These are phyloP conservation scores for Yamadazyma kitorensis DNA, from an alignment of 805 yeast genomes.

Conservation along the genomic window DNA sequence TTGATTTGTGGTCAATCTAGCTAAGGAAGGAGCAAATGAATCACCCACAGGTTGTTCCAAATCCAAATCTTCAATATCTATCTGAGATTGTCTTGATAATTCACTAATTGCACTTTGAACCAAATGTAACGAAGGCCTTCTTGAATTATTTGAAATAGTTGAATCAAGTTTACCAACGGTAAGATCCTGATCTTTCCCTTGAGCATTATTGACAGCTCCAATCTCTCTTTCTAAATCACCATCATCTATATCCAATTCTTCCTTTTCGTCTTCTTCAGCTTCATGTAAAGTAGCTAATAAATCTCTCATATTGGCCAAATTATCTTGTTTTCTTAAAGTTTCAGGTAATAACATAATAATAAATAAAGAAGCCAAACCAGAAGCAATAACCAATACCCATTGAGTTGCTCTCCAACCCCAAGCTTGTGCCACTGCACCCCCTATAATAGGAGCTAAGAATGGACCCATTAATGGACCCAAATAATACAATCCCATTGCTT, in stretches of 20 bases:
- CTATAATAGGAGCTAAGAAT: constrained; percentile 69
- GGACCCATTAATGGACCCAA: constrained; percentile 84
- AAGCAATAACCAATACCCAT: constrained; percentile 73
- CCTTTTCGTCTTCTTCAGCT: neutral
- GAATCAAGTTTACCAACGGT: no score
- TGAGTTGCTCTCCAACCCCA: constrained; percentile 92
- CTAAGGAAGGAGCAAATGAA: constrained; percentile 36
- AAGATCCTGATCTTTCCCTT: no score
- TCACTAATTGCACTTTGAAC: constrained; percentile 5
- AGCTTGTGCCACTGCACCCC: constrained; percentile 66
- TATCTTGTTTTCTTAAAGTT: constrained; percentile 65
- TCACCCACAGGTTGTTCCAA: constrained; percentile 30
- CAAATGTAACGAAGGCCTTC: constrained; percentile 1
- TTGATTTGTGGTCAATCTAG: constrained; percentile 33
- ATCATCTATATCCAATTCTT: constrained; percentile 2
- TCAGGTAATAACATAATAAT: constrained; percentile 70
- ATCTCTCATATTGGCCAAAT: constrained; percentile 50
- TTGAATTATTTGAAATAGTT: no score
- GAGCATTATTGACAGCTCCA: no score
- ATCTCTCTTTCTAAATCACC: constrained; percentile 2
- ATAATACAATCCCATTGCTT: constrained; percentile 76
- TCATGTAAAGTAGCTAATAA: no score
- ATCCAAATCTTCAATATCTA: constrained; percentile 12
- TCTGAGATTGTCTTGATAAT: constrained; percentile 1
- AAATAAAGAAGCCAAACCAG: constrained; percentile 50